These are phyloP conservation scores for Phallus indusiatus DNA, from an alignment of 768 basidiomycete species.

Conservation along the genomic window DNA sequence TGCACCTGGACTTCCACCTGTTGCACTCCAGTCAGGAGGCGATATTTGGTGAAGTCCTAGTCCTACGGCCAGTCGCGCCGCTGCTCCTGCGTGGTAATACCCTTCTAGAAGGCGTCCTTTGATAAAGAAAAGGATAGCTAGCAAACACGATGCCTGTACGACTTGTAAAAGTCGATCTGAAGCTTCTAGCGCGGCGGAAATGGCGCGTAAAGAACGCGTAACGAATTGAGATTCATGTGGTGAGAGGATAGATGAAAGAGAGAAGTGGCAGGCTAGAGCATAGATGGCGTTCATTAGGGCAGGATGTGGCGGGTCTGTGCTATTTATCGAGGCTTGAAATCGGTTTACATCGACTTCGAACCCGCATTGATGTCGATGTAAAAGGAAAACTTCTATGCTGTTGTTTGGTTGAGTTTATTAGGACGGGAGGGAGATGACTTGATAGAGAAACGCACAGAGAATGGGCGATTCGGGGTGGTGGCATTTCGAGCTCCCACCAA, in stretches of 20 bases:
- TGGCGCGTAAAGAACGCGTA: slow-evolving; percentile 40
- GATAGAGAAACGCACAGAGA: slow-evolving; percentile 12
- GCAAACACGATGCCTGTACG: slow-evolving; percentile 65
- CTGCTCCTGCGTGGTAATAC: slow-evolving; percentile 60
- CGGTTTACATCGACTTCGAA: slow-evolving; percentile 64
- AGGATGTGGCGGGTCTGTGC: slow-evolving; percentile 60
- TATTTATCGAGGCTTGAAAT: slow-evolving; percentile 49
- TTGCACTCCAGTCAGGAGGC: slow-evolving; percentile 17
- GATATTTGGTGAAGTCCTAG: slow-evolving; percentile 58
- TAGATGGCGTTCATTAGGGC: slow-evolving; percentile 70
- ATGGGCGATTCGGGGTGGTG: slow-evolving; percentile 11
- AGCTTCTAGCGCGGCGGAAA: slow-evolving; percentile 62
- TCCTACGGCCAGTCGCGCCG: slow-evolving; percentile 64
- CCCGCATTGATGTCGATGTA: slow-evolving; percentile 48
- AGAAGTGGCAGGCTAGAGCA: slow-evolving; percentile 76
- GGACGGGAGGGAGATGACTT: neutral
- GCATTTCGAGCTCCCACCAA: slow-evolving; percentile 4
- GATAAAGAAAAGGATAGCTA: slow-evolving; percentile 57
- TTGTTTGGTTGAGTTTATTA: slow-evolving; percentile 9
- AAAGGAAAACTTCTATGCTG: slow-evolving; percentile 65
- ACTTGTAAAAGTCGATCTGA: slow-evolving; percentile 46
- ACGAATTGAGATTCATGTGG: slow-evolving; percentile 56
- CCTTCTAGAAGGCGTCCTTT: slow-evolving; percentile 54
- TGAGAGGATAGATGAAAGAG: slow-evolving; percentile 57
- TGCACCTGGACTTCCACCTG: neutral